Conservation (phyloP, 2,329 filamentous ascomycete genomes). For the Colletotrichum tropicale region DNA sequence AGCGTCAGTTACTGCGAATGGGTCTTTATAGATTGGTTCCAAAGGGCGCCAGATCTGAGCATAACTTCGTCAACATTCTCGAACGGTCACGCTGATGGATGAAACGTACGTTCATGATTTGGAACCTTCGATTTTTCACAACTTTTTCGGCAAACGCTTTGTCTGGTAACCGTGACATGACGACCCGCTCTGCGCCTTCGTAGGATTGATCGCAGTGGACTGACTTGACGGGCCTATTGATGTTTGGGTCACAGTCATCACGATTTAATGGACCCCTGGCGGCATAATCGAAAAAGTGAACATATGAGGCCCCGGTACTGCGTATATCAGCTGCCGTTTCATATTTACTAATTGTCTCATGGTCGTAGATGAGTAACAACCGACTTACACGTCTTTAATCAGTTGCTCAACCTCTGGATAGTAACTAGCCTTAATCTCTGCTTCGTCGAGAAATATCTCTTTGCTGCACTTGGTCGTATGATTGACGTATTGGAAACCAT, state of each 20-base stretch:
- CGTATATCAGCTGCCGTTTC: neutral
- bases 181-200: conserved; percentile 33
- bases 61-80: neutral
- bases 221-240: conserved; percentile 43
- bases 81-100: neutral
- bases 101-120: conserved; percentile 24
- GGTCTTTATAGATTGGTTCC: conserved; percentile 46
- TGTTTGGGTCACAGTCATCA: conserved; percentile 62
- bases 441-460: conserved; percentile 52
- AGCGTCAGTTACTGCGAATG: conserved; percentile 42
- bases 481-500: conserved; percentile 58
- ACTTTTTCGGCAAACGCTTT: neutral
- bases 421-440: conserved; percentile 50
- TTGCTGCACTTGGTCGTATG: conserved; percentile 54
- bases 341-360: neutral
- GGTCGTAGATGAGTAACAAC: neutral
- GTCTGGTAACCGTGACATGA: neutral
- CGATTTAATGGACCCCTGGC: conserved; percentile 39
- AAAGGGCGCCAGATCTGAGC: conserved; percentile 48
- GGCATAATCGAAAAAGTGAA: neutral
- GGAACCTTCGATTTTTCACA: neutral
- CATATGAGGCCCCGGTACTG: conserved; percentile 27
- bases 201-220: conserved; percentile 64
- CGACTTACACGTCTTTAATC: conserved; percentile 3
- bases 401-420: conserved; percentile 15